These are phyloP conservation scores for Yamadazyma diddensiae DNA, from an alignment of 1,139 yeast genomes.

Conservation along the genomic window DNA sequence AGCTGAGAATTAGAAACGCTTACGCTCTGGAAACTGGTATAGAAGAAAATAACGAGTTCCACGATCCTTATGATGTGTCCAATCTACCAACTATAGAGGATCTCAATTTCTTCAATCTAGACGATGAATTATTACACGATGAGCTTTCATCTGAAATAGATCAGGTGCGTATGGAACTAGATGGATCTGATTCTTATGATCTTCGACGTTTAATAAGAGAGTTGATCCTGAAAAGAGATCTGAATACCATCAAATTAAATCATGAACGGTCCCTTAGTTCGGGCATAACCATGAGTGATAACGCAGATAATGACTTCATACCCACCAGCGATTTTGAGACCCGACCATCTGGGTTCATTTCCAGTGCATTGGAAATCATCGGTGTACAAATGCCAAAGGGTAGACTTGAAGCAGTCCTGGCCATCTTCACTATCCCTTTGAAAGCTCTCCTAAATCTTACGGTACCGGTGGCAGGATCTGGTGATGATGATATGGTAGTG, in stretches of 20 bases:
- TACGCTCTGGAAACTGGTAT: conserved; percentile 9
- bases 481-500: conserved; percentile 1
- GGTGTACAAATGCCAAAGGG: not conserved
- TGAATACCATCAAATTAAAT: conserved; percentile 3
- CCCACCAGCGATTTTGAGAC: too few relatives aligned
- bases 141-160: conserved; percentile 16
- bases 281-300: conserved; percentile 8
- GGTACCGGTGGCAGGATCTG: conserved; percentile 7
- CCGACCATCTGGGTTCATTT: not conserved
- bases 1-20: conserved; percentile 30
- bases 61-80: not conserved
- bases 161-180: conserved; percentile 13
- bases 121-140: conserved; percentile 17
- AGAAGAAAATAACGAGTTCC: conserved; percentile 4
- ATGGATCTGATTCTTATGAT: conserved; percentile 31
- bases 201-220: conserved; percentile 32
- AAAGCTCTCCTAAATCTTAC: conserved; percentile 8
- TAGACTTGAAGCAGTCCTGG: not conserved
- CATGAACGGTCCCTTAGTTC: conserved; percentile 4
- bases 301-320: conserved; percentile 1
- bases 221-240: conserved; percentile 16
- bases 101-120: conserved; percentile 20
- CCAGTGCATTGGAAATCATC: not conserved
- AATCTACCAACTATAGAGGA: conserved; percentile 34
- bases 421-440: conserved; percentile 6